A percentile compares a stretch with the other conserved stretches of the same genome.
Evolutionary conservation across 1,284 basidiomycete species (phyloP).

Genomic region (Rhodotorula mucilaginosa): DNA sequence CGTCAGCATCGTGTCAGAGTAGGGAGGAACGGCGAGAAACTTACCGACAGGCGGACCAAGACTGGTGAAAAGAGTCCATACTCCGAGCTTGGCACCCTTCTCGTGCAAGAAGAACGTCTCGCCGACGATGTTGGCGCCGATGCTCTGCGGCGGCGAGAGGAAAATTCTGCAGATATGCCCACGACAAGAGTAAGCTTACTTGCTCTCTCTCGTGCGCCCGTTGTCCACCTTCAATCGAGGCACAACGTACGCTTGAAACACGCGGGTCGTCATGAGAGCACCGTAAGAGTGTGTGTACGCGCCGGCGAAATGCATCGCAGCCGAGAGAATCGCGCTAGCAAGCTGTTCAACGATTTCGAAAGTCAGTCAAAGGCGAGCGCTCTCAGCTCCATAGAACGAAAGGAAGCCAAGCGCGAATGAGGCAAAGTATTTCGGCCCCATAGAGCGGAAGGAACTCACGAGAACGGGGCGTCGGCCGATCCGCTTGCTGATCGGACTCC

Average conservation of each 20-base stretch:
- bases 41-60: not conserved
- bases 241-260: constrained; percentile 23
- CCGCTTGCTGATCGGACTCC: constrained; percentile 20
- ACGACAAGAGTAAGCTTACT: not conserved
- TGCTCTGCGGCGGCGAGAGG: constrained; percentile 11
- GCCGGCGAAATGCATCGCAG: constrained; percentile 23
- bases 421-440: too few relatives aligned
- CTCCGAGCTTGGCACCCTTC: constrained; percentile 21
- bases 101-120: constrained; percentile 41
- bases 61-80: constrained; percentile 31
- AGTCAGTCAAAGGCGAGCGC: not conserved
- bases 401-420: too few relatives aligned
- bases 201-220: too few relatives aligned
- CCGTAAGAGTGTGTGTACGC: constrained; percentile 32
- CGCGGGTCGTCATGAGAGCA: constrained; percentile 28
- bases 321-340: constrained; percentile 10
- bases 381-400: not conserved
- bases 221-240: not conserved
- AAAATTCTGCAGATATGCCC: constrained; percentile 12
- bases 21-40: not conserved
- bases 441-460: not conserved
- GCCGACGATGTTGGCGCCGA: constrained; percentile 22
- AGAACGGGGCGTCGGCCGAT: constrained; percentile 34
- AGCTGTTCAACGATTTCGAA: constrained; percentile 1
- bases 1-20: not conserved